Conservation (phyloP, 495 filamentous ascomycete species). For the Podospora australis region DNA sequence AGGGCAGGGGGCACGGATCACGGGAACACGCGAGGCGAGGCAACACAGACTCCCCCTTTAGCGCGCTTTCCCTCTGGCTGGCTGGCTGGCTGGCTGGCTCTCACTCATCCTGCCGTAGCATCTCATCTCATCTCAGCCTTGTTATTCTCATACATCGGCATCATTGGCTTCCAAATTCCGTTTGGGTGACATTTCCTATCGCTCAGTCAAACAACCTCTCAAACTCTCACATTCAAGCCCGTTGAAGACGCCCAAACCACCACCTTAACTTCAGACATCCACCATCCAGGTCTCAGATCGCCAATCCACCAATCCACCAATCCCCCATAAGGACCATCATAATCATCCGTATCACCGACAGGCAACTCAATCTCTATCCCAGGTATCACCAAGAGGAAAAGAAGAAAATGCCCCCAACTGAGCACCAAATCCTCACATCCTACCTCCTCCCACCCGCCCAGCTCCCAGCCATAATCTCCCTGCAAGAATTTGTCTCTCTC, state of each 20-base stretch:
- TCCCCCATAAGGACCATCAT: neutral
- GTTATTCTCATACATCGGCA: too few species aligned
- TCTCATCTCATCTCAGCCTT: too few species aligned
- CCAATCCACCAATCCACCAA: neutral
- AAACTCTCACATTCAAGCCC: neutral
- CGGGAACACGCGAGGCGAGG: slow-evolving; percentile 23
- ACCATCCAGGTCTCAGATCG: neutral
- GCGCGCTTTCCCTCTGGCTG: too few species aligned
- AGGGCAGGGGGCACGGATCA: slow-evolving; percentile 17
- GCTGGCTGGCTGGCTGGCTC: too few species aligned
- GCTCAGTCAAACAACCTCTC: neutral
- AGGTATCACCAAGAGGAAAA: neutral
- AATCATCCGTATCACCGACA: too few species aligned
- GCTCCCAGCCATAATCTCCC: slow-evolving; percentile 62
- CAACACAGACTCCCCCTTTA: neutral
- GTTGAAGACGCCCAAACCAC: too few species aligned
- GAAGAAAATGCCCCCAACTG: slow-evolving; percentile 41
- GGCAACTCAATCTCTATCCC: neutral
- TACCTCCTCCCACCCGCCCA: slow-evolving; percentile 73
- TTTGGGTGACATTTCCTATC: neutral
- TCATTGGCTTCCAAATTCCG: too few species aligned
- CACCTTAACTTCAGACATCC: neutral
- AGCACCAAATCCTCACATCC: slow-evolving; percentile 63
- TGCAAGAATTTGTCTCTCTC: slow-evolving; percentile 67
- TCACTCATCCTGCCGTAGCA: too few species aligned